Percentiles rank a stretch among this genome's conserved stretches.
Evolutionary conservation across 495 filamentous ascomycete genomes (phyloP).

Genomic region (Venustampulla echinocandica): DNA sequence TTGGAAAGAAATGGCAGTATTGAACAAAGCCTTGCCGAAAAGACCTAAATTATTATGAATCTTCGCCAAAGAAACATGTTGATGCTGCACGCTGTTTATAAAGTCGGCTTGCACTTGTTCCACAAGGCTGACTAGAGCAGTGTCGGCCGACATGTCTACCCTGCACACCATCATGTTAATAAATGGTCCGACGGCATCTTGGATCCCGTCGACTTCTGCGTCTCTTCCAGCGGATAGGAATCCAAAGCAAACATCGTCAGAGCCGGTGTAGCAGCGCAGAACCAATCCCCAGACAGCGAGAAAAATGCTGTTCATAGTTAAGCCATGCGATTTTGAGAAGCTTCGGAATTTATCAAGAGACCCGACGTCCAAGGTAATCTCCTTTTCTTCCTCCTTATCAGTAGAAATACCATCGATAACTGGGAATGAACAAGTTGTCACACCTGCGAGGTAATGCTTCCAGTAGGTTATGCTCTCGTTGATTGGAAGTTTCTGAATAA

Average conservation of each 20-base stretch:
- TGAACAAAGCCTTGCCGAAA: neutral
- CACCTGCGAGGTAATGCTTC: neutral
- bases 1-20: neutral
- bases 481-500: too few species aligned
- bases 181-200: constrained; percentile 39
- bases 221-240: constrained; percentile 28
- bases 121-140: constrained; percentile 23
- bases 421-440: too few species aligned
- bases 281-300: constrained; percentile 47
- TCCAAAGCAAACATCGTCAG: constrained; percentile 57
- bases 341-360: too few species aligned
- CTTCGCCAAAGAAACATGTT: neutral
- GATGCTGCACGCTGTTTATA: neutral
- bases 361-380: neutral
- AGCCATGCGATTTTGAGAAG: constrained; percentile 35
- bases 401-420: neutral
- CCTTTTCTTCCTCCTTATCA: neutral
- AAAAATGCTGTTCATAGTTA: constrained; percentile 44
- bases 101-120: constrained; percentile 1
- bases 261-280: constrained; percentile 39
- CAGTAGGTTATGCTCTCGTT: constrained; percentile 24
- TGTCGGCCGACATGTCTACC: constrained; percentile 21
- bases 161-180: constrained; percentile 33
- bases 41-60: neutral
- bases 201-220: constrained; percentile 36